These are phyloP conservation scores for Erythrophleum ivorense DNA, from an alignment of 331 rosid species.

Conservation along the genomic window DNA sequence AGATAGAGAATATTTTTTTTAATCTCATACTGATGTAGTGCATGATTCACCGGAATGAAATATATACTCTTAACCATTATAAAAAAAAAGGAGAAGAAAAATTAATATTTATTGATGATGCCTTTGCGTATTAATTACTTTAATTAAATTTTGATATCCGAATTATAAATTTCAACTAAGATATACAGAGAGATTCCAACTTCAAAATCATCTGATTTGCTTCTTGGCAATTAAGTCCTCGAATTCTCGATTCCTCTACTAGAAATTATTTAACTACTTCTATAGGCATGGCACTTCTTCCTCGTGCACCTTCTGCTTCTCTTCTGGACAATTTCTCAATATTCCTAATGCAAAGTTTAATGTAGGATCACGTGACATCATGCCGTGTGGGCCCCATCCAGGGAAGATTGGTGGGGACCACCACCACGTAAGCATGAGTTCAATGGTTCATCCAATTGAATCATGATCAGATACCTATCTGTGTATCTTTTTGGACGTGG, in stretches of 20 bases:
- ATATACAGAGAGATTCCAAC: conserved; percentile 29
- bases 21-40: neutral
- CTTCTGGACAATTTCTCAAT: neutral
- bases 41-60: neutral
- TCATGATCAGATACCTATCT: neutral
- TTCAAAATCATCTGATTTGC: conserved; percentile 31
- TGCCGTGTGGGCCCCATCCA: conserved; percentile 1
- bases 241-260: conserved; percentile 36
- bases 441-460: neutral
- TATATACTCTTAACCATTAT: neutral
- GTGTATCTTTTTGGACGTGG: neutral
- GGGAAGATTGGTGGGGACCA: neutral
- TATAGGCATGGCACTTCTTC: neutral
- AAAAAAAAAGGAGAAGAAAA: neutral
- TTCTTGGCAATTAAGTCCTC: conserved; percentile 13
- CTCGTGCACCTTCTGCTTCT: neutral
- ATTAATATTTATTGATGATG: neutral
- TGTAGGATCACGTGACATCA: conserved; percentile 47
- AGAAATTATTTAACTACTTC: neutral
- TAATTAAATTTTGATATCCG: neutral
- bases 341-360: conserved; percentile 1
- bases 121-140: conserved; percentile 26
- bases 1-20: too few species aligned
- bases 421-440: conserved; percentile 27
- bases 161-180: conserved; percentile 32